Evolutionary conservation across 2,329 filamentous ascomycete species (phyloP).

Genomic region (Pestalotiopsis sp.): DNA sequence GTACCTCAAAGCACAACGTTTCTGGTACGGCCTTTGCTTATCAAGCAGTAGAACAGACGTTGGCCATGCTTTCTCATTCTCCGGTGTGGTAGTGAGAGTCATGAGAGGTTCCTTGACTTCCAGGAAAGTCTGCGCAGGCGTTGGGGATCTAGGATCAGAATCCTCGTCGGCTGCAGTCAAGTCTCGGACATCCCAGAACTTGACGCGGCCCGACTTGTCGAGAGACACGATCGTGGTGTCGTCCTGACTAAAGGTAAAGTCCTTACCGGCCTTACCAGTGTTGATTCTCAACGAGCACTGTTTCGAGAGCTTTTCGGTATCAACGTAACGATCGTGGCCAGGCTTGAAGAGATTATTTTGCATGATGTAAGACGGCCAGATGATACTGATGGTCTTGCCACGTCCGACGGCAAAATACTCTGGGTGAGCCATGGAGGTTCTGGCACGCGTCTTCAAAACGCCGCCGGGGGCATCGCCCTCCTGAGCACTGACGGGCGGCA

Average conservation of each 20-base stretch:
- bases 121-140: slow-evolving; percentile 60
- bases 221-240: slow-evolving; percentile 92
- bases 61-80: slow-evolving; percentile 93
- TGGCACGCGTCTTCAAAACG: slow-evolving; percentile 92
- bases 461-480: slow-evolving; percentile 92
- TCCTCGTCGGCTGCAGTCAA: slow-evolving; percentile 61
- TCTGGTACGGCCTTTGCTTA: slow-evolving; percentile 91
- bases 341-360: slow-evolving; percentile 66
- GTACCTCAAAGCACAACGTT: slow-evolving; percentile 87
- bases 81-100: slow-evolving; percentile 83
- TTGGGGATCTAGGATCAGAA: slow-evolving; percentile 51
- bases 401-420: slow-evolving; percentile 95
- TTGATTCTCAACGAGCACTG: slow-evolving; percentile 92
- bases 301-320: slow-evolving; percentile 84
- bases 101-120: slow-evolving; percentile 86
- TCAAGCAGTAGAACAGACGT: slow-evolving; percentile 96
- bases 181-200: slow-evolving; percentile 96
- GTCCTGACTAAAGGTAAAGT: slow-evolving; percentile 97
- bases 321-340: slow-evolving; percentile 70
- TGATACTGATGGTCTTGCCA: slow-evolving; percentile 93
- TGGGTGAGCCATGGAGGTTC: slow-evolving; percentile 84
- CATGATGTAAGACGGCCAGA: slow-evolving; percentile 69
- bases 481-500: slow-evolving; percentile 82
- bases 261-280: slow-evolving; percentile 96
- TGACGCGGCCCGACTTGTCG: slow-evolving; percentile 93